Evolutionary conservation across 768 basidiomycete genomes (phyloP).

Genomic region (Auricularia sp.): DNA sequence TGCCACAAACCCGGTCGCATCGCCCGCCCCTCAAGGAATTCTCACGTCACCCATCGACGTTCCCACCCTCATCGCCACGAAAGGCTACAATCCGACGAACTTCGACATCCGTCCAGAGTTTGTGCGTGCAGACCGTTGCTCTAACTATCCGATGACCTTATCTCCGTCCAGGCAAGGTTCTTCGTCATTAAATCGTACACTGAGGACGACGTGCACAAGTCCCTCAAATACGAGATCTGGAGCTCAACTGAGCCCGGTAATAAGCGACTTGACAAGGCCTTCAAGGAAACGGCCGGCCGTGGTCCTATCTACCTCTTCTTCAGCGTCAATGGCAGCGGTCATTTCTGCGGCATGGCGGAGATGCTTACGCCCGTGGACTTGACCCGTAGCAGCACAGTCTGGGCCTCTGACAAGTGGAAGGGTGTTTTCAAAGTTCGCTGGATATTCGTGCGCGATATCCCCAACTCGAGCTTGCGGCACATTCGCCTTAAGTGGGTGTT

Average conservation of each 20-base stretch:
- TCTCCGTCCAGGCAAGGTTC: slow-evolving; percentile 57
- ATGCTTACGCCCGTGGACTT: slow-evolving; percentile 97
- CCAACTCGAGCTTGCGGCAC: slow-evolving; percentile 79
- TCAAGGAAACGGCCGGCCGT: slow-evolving; percentile 84
- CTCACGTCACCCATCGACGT: slow-evolving; percentile 71
- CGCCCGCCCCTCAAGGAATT: slow-evolving; percentile 19
- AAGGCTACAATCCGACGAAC: slow-evolving; percentile 82
- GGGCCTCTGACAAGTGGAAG: slow-evolving; percentile 99
- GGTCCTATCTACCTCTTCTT: slow-evolving; percentile 98
- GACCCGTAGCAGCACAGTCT: slow-evolving; percentile 87
- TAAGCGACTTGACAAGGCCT: slow-evolving; percentile 93
- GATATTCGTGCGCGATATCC: slow-evolving; percentile 95
- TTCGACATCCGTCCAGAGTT: slow-evolving; percentile 76
- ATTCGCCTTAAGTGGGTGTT: slow-evolving; percentile 69
- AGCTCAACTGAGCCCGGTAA: slow-evolving; percentile 95
- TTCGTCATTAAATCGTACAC: slow-evolving; percentile 99
- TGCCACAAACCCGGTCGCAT: not conserved
- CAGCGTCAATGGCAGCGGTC: slow-evolving; percentile 91
- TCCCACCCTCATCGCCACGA: slow-evolving; percentile 70
- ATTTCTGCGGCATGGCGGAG: slow-evolving; percentile 98
- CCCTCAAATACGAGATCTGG: slow-evolving; percentile 96
- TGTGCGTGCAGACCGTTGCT: slow-evolving; percentile 34
- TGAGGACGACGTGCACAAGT: slow-evolving; percentile 98
- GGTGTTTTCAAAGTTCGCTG: slow-evolving; percentile 97
- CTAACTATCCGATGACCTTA: not conserved